Evolutionary conservation across 306 rosid species (phyloP).

Genomic region (Prunus persica): DNA sequence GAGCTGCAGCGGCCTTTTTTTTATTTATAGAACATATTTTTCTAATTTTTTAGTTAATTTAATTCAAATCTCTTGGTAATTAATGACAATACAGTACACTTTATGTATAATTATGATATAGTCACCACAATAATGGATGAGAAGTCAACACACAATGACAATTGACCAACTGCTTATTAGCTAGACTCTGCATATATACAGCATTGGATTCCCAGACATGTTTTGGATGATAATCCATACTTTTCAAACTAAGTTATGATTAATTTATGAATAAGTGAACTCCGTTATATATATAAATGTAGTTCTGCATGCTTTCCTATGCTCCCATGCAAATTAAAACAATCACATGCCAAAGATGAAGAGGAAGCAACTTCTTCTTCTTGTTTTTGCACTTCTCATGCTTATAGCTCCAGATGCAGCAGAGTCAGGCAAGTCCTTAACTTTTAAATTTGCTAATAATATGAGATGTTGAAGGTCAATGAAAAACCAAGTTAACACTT

Average conservation of each 20-base stretch:
- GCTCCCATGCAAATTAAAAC: conserved; percentile 9
- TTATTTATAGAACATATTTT: not conserved
- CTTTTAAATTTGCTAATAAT: not conserved
- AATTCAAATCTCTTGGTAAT: not conserved
- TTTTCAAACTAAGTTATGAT: conserved; percentile 26
- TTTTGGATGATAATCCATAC: conserved; percentile 6
- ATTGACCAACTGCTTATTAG: conserved; percentile 11
- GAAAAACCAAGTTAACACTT: not conserved
- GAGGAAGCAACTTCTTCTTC: not conserved
- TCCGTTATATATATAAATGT: not conserved
- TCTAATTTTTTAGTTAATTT: no score
- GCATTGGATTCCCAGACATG: conserved; percentile 37
- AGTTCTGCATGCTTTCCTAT: conserved; percentile 12
- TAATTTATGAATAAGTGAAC: not conserved
- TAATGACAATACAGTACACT: conserved; percentile 8
- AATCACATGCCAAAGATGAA: conserved; percentile 19
- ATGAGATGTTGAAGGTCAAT: not conserved
- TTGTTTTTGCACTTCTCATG: conserved; percentile 14
- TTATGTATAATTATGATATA: conserved; percentile 1
- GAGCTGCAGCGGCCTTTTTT: conserved; percentile 3
- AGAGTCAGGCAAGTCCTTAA: conserved; percentile 16
- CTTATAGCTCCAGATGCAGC: conserved; percentile 8
- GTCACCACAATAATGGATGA: not conserved
- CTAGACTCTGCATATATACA: not conserved
- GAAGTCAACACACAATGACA: conserved; percentile 27